phyloP scores from a whole-genome alignment of 331 rosid species.

The Pyracantha coccinea region DNA sequence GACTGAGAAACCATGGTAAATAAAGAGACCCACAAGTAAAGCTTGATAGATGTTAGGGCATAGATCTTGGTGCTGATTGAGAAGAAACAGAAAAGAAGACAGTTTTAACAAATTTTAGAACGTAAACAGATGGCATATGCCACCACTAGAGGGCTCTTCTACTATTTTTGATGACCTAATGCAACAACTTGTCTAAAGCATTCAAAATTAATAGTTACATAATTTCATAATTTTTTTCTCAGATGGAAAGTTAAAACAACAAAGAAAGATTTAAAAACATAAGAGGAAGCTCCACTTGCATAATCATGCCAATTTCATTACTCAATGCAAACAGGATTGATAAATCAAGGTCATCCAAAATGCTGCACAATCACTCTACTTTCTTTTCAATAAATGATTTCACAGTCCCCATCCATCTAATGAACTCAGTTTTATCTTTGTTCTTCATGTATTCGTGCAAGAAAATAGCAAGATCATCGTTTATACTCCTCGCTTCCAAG shows the following conservation, averaged over 20 bases:
- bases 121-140: neutral
- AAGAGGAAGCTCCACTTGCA: neutral
- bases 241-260: neutral
- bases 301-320: neutral
- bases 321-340: conserved; percentile 6
- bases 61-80: neutral
- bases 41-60: neutral
- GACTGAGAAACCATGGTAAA: neutral
- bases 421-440: conserved; percentile 64
- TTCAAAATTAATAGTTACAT: neutral
- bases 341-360: conserved; percentile 3
- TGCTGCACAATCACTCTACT: conserved; percentile 15
- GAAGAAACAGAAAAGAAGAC: neutral
- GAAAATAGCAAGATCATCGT: conserved; percentile 58
- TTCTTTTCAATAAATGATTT: conserved; percentile 60
- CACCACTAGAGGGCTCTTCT: neutral
- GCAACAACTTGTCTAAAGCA: neutral
- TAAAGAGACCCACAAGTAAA: neutral
- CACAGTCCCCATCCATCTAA: conserved; percentile 70
- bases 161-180: neutral
- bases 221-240: neutral
- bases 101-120: neutral
- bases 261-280: neutral
- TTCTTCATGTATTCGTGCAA: conserved; percentile 64
- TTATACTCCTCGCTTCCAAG: conserved; percentile 71